Evolutionary conservation across 2,329 filamentous ascomycete species (phyloP).

Genomic region (Sclerotinia trifoliorum): DNA sequence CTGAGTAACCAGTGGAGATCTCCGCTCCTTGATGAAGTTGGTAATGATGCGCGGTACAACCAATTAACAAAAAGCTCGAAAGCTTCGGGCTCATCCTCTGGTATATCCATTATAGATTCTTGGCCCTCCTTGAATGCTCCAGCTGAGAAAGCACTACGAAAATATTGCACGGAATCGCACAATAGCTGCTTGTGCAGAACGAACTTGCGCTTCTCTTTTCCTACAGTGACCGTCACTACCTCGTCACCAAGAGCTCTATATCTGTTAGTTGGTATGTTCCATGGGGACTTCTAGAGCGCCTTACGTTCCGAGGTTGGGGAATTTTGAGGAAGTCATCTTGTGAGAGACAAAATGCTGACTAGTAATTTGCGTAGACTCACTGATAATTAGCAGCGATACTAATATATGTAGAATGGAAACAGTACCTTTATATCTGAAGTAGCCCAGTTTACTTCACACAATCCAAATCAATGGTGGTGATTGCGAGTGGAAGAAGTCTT

Average conservation of each 20-base stretch:
- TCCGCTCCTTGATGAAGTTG: not conserved
- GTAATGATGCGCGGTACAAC: conserved; percentile 14
- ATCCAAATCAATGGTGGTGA: not conserved
- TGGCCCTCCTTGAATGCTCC: conserved; percentile 24
- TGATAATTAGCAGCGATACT: not conserved
- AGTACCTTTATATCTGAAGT: not conserved
- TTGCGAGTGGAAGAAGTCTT: not conserved
- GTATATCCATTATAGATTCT: conserved; percentile 20
- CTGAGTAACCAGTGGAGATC: not conserved
- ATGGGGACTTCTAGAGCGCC: not conserved
- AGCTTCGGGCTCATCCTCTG: conserved; percentile 11
- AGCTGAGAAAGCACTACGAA: conserved; percentile 21
- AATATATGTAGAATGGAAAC: not conserved
- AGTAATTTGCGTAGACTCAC: not conserved
- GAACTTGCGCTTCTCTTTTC: conserved; percentile 28
- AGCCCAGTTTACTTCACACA: not conserved
- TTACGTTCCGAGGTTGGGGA: not conserved
- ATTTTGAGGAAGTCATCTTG: not conserved
- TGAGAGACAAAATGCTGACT: not conserved
- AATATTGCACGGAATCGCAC: conserved; percentile 21
- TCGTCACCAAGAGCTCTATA: conserved; percentile 23
- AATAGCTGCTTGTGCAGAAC: conserved; percentile 32
- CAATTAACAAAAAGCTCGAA: conserved; percentile 21
- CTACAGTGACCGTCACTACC: conserved; percentile 31
- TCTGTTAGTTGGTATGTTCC: not conserved